These are phyloP conservation scores for Exophiala calicioides DNA, from an alignment of 2,329 filamentous ascomycete genomes.

Conservation along the genomic window DNA sequence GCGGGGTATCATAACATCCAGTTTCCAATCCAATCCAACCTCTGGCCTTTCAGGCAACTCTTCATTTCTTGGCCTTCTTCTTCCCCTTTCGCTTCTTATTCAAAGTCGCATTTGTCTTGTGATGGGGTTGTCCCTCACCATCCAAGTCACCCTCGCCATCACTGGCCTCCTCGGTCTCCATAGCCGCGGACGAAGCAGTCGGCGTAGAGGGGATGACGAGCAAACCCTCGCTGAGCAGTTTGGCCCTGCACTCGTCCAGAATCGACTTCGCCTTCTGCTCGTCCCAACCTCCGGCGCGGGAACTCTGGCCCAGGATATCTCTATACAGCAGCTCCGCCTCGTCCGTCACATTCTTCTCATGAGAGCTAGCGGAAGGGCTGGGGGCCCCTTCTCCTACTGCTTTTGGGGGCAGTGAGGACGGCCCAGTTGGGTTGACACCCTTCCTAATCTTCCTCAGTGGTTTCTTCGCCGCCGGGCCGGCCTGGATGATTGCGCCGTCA, in stretches of 20 bases:
- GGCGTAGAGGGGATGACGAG: constrained; percentile 9
- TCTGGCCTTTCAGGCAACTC: no score
- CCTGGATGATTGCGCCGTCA: constrained; percentile 29
- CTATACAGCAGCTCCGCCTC: constrained; percentile 4
- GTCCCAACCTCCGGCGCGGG: constrained; percentile 16
- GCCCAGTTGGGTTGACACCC: constrained; percentile 1
- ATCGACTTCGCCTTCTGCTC: constrained; percentile 20
- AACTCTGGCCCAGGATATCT: constrained; percentile 16
- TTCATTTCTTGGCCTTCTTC: constrained; percentile 23
- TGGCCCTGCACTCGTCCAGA: constrained; percentile 19
- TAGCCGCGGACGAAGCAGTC: constrained; percentile 1
- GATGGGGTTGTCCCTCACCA: no score
- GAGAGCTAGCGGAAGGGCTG: neutral
- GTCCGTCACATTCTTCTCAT: neutral
- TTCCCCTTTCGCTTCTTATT: constrained; percentile 21
- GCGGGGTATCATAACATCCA: constrained; percentile 8
- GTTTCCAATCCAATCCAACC: no score
- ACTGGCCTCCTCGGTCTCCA: constrained; percentile 15
- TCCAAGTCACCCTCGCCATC: constrained; percentile 3
- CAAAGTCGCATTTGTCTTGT: constrained; percentile 1
- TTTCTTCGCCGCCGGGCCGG: constrained; percentile 23
- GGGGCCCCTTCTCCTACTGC: neutral
- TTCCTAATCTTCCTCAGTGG: constrained; percentile 8
- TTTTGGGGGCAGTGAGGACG: neutral
- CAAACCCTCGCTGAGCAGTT: constrained; percentile 21